phyloP scores from a whole-genome alignment of 192 early-diverging fungal species.

The Backusella tarrabulga region DNA sequence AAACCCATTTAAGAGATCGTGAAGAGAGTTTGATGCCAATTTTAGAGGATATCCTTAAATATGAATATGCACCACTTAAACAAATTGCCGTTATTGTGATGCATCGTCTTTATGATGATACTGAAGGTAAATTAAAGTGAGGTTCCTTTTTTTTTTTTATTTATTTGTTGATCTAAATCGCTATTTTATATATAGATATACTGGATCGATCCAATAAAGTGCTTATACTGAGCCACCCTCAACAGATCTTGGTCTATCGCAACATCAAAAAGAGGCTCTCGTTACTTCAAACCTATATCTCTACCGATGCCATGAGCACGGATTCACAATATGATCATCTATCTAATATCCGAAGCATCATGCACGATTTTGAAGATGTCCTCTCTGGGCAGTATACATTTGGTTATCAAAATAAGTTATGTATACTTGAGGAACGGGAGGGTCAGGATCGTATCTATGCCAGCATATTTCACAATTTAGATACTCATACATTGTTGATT shows the following conservation, averaged over 20 bases:
- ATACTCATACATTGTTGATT: slow-evolving; percentile 12
- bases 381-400: slow-evolving; percentile 13
- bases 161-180: too few relatives aligned
- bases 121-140: slow-evolving; percentile 11
- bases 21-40: slow-evolving; percentile 26
- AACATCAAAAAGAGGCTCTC: slow-evolving; percentile 18
- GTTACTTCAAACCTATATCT: slow-evolving; percentile 1
- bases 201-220: slow-evolving; percentile 14
- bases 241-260: slow-evolving; percentile 24
- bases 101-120: slow-evolving; percentile 25
- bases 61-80: slow-evolving; percentile 27
- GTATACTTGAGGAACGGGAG: neutral
- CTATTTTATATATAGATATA: neutral
- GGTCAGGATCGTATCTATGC: slow-evolving; percentile 14
- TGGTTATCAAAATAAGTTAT: slow-evolving; percentile 14
- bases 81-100: slow-evolving; percentile 20
- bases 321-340: slow-evolving; percentile 12
- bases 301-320: neutral
- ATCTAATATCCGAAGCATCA: neutral
- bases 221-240: slow-evolving; percentile 10
- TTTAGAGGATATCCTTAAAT: slow-evolving; percentile 24
- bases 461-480: slow-evolving; percentile 14
- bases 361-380: slow-evolving; percentile 12
- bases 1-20: slow-evolving; percentile 15
- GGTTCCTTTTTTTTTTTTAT: too few relatives aligned